Percentiles rank a stretch among this genome's conserved stretches.
Conservation (phyloP, 257 asterid genomes). For the Nicotiana knightiana region DNA sequence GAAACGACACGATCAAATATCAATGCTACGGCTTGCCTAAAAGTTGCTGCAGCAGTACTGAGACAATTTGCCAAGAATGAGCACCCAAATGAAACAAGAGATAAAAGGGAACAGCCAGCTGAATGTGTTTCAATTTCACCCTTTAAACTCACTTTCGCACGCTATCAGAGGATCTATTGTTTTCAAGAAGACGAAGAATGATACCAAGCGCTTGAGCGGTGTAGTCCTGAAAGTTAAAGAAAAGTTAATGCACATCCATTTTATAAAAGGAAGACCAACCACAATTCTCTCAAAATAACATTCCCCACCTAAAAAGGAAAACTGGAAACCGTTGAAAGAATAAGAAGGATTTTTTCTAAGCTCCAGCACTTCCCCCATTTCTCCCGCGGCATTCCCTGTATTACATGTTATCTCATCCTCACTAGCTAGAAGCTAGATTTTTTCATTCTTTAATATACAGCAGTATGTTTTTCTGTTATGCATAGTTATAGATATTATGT, state of each 20-base stretch:
- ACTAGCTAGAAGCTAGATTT: background rate
- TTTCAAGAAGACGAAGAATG: conserved; percentile 93
- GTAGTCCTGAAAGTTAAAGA: conserved; percentile 56
- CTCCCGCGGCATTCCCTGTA: background rate
- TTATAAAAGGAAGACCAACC: conserved; percentile 2
- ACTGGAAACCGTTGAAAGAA: background rate
- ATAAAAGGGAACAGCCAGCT: background rate
- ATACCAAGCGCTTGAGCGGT: conserved; percentile 89
- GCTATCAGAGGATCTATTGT: conserved; percentile 89
- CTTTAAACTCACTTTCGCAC: conserved; percentile 77
- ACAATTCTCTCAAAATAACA: background rate
- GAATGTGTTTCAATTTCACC: background rate
- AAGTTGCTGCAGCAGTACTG: conserved; percentile 99
- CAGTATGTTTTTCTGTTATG: conserved; percentile 6
- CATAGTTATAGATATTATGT: background rate
- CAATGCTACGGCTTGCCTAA: conserved; percentile 98
- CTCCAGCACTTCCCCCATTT: background rate
- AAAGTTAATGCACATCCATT: conserved; percentile 22
- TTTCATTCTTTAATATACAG: background rate
- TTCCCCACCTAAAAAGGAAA: background rate
- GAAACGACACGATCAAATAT: conserved; percentile 79
- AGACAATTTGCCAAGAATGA: conserved; percentile 25
- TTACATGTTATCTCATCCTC: background rate
- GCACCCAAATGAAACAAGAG: background rate
- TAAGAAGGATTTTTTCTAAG: background rate